Evolutionary conservation across 2,329 filamentous ascomycete species (phyloP).

Genomic region (Colletotrichum tofieldiae): DNA sequence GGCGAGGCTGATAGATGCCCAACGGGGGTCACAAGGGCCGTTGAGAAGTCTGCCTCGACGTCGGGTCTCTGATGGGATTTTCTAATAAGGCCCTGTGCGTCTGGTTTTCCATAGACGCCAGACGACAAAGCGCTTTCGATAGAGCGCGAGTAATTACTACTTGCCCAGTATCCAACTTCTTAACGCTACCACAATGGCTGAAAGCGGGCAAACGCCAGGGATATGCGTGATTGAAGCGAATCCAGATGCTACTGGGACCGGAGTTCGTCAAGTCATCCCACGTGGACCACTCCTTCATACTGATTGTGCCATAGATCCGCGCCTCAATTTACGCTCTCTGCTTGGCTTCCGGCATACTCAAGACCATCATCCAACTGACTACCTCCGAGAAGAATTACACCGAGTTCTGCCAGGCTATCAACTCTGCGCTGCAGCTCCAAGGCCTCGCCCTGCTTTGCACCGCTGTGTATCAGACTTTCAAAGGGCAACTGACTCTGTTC

Average conservation of each 20-base stretch:
- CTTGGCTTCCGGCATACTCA: slow-evolving; percentile 9
- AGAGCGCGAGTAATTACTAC: neutral
- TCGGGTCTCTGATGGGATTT: neutral
- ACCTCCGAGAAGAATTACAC: slow-evolving; percentile 12
- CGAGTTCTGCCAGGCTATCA: slow-evolving; percentile 9
- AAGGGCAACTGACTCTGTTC: slow-evolving; percentile 6
- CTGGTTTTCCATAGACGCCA: neutral
- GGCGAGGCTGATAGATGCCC: neutral
- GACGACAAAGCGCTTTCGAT: neutral
- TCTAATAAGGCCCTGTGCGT: neutral
- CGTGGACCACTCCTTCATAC: neutral
- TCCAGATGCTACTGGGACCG: neutral
- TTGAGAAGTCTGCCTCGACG: neutral
- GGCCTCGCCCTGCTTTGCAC: slow-evolving; percentile 10
- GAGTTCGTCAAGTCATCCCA: neutral
- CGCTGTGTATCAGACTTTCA: slow-evolving; percentile 3
- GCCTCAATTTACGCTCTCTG: slow-evolving; percentile 5
- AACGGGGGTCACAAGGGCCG: neutral
- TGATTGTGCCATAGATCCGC: neutral
- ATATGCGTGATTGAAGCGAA: neutral
- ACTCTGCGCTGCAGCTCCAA: slow-evolving; percentile 10
- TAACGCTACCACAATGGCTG: neutral
- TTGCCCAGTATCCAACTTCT: neutral
- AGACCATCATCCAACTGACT: neutral
- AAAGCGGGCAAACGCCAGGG: neutral